Base-by-base conservation (phyloP, 108 stramenopile genomes). In the Schizochytrium sp. region DNA sequence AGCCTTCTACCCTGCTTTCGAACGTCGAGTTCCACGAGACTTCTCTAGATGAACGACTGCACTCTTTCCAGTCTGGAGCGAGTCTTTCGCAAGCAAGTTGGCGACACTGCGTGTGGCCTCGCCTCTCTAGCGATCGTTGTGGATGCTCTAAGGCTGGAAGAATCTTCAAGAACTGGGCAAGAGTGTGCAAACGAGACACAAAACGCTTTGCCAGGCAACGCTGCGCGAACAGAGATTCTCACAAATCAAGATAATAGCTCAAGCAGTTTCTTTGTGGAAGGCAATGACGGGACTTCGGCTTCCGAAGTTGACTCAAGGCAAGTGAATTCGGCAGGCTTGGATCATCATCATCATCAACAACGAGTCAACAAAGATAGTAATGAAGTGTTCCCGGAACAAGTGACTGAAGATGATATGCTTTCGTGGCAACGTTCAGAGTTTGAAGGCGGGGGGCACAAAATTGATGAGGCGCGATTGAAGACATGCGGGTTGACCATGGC, bases 91-190 rank as follows among this genome's bases (percentile, higher is more conserved):
- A 83, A 83, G 47, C 76, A 83, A 53, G 76, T 55, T 47, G 53
- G 53, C 12, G 50, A 49, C 76, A 49, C 50, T 10, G 76, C 50
- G 53, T 83, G 76, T 53, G 76, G 76, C 8, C 47, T 83, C 15
- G 76, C 76, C 17, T 83, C 76, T 1, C 76, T 83, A 13, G 76
- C 76, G 2, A 40, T 83, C 47, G 53, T 83, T n/a, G 76, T 83
- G 12, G 76, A 83, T 53, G 76, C 47, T 40, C 76, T 83, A 53
- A 47, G 47, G 50, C 44, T 69, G 64, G 28, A 69, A 44, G 28
- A 28, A 28, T 28, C 28, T 28, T 28, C 28, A 28, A 28, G 28
- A 28, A 28, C 28, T 28, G 28, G 28, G 28, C 64, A 28, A 3
- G 42, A 69, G 19, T 13, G 5, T 47, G 76, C 76, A 10, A 50